Evolutionary conservation across 2,329 filamentous ascomycete genomes (phyloP).

Genomic region (Aspergillus sp.): DNA sequence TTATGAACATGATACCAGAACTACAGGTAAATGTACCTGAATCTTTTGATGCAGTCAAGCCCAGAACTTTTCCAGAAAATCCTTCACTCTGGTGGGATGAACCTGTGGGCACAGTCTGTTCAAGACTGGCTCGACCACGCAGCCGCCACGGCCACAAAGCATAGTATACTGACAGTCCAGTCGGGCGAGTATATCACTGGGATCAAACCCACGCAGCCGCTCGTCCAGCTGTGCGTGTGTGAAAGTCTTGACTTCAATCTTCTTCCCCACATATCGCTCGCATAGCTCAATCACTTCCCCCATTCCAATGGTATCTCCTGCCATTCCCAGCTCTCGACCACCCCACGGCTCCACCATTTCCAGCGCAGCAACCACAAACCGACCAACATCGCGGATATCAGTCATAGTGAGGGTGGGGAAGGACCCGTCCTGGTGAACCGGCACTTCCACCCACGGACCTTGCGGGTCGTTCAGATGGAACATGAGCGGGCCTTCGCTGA

Average conservation of each 20-base stretch:
- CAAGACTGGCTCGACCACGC: conserved; percentile 3
- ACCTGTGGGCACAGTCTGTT: conserved; percentile 5
- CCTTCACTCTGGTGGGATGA: background rate
- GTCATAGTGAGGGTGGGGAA: conserved; percentile 30
- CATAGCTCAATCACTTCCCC: conserved; percentile 23
- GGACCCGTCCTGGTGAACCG: conserved; percentile 20
- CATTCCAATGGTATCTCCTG: conserved; percentile 27
- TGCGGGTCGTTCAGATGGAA: conserved; percentile 19
- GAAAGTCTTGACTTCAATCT: conserved; percentile 8
- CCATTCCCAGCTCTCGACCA: conserved; percentile 31
- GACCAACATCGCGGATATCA: conserved; percentile 30
- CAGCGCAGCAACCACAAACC: conserved; percentile 31
- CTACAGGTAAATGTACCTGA: background rate
- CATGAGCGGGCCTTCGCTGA: conserved; percentile 6
- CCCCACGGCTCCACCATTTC: conserved; percentile 25
- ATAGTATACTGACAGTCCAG: conserved; percentile 13
- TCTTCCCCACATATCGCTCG: conserved; percentile 18
- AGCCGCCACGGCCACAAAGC: conserved; percentile 6
- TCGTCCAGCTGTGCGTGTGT: background rate
- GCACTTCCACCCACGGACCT: conserved; percentile 23
- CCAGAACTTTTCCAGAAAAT: conserved; percentile 6
- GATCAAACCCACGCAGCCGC: background rate
- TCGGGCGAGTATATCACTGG: conserved; percentile 1
- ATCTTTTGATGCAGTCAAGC: background rate
- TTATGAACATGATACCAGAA: background rate